Evolutionary conservation across 2,329 filamentous ascomycete genomes (phyloP).

Genomic region (Botrytis fragariae): DNA sequence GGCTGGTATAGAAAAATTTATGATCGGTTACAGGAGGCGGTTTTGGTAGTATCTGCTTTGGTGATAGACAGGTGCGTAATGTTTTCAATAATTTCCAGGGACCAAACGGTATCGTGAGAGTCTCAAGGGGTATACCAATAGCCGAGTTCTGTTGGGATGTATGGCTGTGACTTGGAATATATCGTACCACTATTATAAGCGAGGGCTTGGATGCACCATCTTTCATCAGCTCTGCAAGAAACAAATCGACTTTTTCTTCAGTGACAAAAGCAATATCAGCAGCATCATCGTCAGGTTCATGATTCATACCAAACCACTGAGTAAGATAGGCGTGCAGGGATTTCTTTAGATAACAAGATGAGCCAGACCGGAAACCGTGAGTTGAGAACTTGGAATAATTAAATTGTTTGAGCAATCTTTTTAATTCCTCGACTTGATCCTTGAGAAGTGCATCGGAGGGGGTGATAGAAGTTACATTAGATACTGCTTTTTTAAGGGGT

Average conservation of each 20-base stretch:
- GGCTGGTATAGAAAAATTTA: not conserved
- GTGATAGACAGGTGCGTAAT: slow-evolving; percentile 5
- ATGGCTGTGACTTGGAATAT: not conserved
- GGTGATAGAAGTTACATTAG: not conserved
- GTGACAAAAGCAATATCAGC: slow-evolving; percentile 14
- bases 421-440: slow-evolving; percentile 8
- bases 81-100: slow-evolving; percentile 18
- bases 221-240: not conserved
- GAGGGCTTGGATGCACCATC: not conserved
- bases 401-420: not conserved
- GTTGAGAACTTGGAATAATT: slow-evolving; percentile 9
- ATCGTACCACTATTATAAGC: slow-evolving; percentile 13
- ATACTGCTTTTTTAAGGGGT: slow-evolving; percentile 12
- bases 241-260: slow-evolving; percentile 1
- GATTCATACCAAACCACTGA: slow-evolving; percentile 1
- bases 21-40: not conserved
- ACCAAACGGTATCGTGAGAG: slow-evolving; percentile 16
- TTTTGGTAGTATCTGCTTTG: not conserved
- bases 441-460: not conserved
- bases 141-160: not conserved
- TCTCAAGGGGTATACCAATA: slow-evolving; percentile 11
- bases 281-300: not conserved
- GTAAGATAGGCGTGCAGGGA: slow-evolving; percentile 12
- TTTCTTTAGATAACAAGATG: slow-evolving; percentile 4
- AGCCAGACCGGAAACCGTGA: slow-evolving; percentile 7